Base-by-base conservation (phyloP, 2,329 filamentous ascomycete genomes). In the Cercospora brassicicola region DNA sequence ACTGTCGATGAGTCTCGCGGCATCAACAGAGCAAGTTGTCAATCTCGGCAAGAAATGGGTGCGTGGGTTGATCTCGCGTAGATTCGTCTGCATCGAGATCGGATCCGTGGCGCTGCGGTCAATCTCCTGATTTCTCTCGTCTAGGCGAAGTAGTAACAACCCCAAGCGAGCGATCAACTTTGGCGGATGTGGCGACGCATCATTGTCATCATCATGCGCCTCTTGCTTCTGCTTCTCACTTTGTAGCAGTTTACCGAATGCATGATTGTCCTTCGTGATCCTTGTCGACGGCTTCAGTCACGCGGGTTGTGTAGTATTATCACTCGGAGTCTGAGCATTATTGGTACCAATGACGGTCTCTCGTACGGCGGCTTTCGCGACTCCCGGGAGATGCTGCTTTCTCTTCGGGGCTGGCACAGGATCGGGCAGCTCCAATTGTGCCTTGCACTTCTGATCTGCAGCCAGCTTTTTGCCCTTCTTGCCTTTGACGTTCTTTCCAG, bases 161-260 rank as follows among this genome's bases (percentile, higher is more conserved):
- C 71, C 71, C 11, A 71, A 20, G 11, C 67, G 66, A 39, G 62
- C 67, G 15, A 69, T 39, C 30, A 71, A 57, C 59, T 68, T 73
- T 4, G 51, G 39, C 13, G 11, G 13, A 23, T 36, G 42, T 18
- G 64, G 55, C 3, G 51, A 39, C 8, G n/a, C 51, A 13, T 57
- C 59, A 11, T 59, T 59, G 8, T 68, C 68, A 7, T 72, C 68
- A 4, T 48, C 59, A 15, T 63, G 31, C 5, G 55, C 33, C 23
- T 42, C 13, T 28, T 59, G 60, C 23, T 56, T 59, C 20, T 56
- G 57, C 20, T 31, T 68, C 56, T 59, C 60, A 13, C 51, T 56
- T 6, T 33, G 53, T 10, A 70, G 48, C 15, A 63, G 30, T 28
- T 64, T 59, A 11, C 66, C 66, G 36, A 70, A 72, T 10, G 70